Base-by-base conservation (phyloP, 2,329 filamentous ascomycete species). In the Ceratocystis papillata region DNA sequence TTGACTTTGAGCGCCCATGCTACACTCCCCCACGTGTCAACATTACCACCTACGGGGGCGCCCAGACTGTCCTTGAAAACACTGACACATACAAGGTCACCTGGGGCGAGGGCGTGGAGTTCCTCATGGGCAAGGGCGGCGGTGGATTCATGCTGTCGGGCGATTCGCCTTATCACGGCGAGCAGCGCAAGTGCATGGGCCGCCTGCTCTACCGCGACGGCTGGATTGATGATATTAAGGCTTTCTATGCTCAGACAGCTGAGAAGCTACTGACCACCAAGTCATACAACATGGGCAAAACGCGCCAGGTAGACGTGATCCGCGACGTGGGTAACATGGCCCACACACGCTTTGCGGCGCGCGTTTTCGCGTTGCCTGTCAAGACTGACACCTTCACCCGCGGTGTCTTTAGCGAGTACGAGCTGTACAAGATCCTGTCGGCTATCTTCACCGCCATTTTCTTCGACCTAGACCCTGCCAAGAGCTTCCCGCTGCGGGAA, bases 301-400 rank as follows among this genome's bases (percentile, higher is more conserved):
- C 70, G 65, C 81, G 78, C 3, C 86, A 89, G 72, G 81, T 90
- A 50, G 89, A 94, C 70, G 79, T 92, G 3, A 77, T 89, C 8
- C 82, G 85, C 28, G 85, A 89, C 65, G 81, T 90, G 0, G 86
- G 83, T 30, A 90, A 90, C 71, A 75, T 88, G 30, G 81, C 80
- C 0, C 86, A 87, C 5, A 82, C 85, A 2, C 79, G 83, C 70
- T 89, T 88, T 50, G 83, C 82, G 0, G 78, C 86, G 1, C 79
- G 81, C 3, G 78, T 79, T 25, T 87, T 89, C 72, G 83, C 84
- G 62, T 76, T 90, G 2, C 86, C 87, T 0, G 76, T 90, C 48
- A 88, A 89, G 76, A 85, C 83, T 0, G 73, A 74, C 2, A 77
- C 83, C 10, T 81, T 84, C 63, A 82, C 83, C 2, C 81, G 79